Evolutionary conservation across 2,329 filamentous ascomycete genomes (phyloP), one percentile per base, ranked within the genome.

Genomic region (Paecilomyces dactylethromorphus): DNA sequence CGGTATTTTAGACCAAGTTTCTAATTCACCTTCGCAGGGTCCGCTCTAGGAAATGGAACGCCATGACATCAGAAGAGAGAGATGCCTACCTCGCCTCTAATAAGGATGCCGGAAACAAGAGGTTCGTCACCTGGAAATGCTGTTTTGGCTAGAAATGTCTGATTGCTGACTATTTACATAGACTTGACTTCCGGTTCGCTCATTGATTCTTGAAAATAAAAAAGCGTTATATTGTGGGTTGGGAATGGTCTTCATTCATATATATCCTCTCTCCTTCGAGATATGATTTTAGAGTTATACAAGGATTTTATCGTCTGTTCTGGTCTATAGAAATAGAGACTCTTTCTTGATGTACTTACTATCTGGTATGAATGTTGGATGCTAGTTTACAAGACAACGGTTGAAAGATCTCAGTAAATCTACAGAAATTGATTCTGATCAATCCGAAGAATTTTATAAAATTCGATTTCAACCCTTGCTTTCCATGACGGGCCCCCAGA

Each of bases 51-150:
- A 68, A 68, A 39, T 78, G 76, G 76, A 66, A 76, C 55, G 68
- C 66, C 1, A 77, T 78, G 76, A 71, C 68, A 2, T 70, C 65
- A 21, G 69, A 72, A n/a, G 71, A 78, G 58, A 65, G 70, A 57
- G 65, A 72, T 18, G 65, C 65, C 49, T 78, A 78, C 56, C 62
- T 78, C 10, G 62, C 59, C 8, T 73, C 71, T 4, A 76, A 77
- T 56, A 68, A 63, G n/a, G 65, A 77, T 32, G 65, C 66, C 53
- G 76, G 76, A 33, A 78, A 78, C 59, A 78, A 78, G 63, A 78
- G 84, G 65, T 75, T 59, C 32, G 64, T 54, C 26, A 13, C 1
- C 35, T 2, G 11, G 21, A 15, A 33, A 11, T 53, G 4, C 5
- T 24, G 7, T 31, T 29, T 39, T n/a, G 5, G 12, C 3, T 32